phyloP scores from a whole-genome alignment of 805 yeast species.

The Kodamaea neixiangensis region DNA sequence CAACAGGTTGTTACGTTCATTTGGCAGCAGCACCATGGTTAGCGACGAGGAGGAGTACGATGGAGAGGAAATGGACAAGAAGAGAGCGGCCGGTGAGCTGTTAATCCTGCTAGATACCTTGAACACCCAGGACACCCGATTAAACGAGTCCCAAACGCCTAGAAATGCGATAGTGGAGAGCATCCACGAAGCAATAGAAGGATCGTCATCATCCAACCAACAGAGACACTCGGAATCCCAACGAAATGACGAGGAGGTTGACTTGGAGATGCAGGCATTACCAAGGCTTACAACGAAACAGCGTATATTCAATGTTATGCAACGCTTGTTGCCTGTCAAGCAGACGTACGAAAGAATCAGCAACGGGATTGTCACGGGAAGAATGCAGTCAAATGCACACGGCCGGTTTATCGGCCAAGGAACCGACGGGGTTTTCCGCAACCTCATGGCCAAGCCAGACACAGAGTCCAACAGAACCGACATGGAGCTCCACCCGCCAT shows the following conservation, averaged over 20 bases:
- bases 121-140: slow-evolving; percentile 1
- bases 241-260: slow-evolving; percentile 12
- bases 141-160: not conserved
- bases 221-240: slow-evolving; percentile 1
- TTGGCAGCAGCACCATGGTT: slow-evolving; percentile 3
- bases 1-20: slow-evolving; percentile 11
- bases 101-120: slow-evolving; percentile 5
- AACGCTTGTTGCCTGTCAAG: slow-evolving; percentile 38
- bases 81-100: not conserved
- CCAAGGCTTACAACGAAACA: slow-evolving; percentile 28
- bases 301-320: slow-evolving; percentile 32
- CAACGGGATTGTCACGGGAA: slow-evolving; percentile 43
- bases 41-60: slow-evolving; percentile 5
- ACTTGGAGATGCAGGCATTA: slow-evolving; percentile 32
- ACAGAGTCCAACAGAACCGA: slow-evolving; percentile 32
- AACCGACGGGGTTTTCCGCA: slow-evolving; percentile 90
- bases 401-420: slow-evolving; percentile 49
- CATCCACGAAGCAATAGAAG: slow-evolving; percentile 22
- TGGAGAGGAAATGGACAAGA: slow-evolving; percentile 1
- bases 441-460: slow-evolving; percentile 88
- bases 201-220: slow-evolving; percentile 16
- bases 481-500: slow-evolving; percentile 67
- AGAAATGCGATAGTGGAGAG: slow-evolving; percentile 16
- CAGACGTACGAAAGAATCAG: slow-evolving; percentile 45
- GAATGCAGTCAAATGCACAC: slow-evolving; percentile 44